Base-by-base conservation (phyloP, 2,329 filamentous ascomycete species). In the Phyllosticta capitalensis region DNA sequence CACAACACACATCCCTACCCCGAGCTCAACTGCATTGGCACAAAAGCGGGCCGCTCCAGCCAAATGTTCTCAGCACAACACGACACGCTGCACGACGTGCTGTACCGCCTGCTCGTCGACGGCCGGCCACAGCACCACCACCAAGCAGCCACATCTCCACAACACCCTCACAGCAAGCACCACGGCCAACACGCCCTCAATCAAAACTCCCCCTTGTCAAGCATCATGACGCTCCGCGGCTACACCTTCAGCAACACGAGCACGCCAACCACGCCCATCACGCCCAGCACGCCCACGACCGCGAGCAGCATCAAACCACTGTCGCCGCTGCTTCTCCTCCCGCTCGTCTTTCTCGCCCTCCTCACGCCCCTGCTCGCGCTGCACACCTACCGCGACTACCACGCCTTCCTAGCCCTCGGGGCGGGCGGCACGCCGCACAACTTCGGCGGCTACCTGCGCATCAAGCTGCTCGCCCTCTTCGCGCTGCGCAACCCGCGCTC, bases 371-470 rank as follows among this genome's bases (percentile, higher is more conserved):
- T 53, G 7, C 14, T 69, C 60, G 48, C 52, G 52, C 61, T 69
- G 65, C 67, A 76, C 61, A 72, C 89, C 65, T 83, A 84, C 68
- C 83, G 84, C 68, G 88, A 92, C 76, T 94, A 90, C 73, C 76
- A 79, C 57, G 87, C 86, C 69, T 94, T 90, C 73, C 76, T 92
- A 63, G 82, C 82, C 48, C 83, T 95, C 20, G 90, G 90, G 0
- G 89, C 89, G 0, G 90, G 90, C 22, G 90, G 90, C 61, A 92
- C 88, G 0, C 89, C 90, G 0, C 81, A 85, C 2, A 94, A 87
- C 0, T 81, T 88, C 50, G 64, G 74, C 5, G 90, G 89, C 64
- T 95, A 92, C 71, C 74, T 90, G 24, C 82, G 83, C 59, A 85
- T 94, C 71, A 87, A 86, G 63, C 83, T 84, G 72, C 81, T 92